A percentile compares a stretch with the other conserved stretches of the same genome.
Conservation (phyloP, 75 land plant genomes). For the Pinus tabuliformis region DNA sequence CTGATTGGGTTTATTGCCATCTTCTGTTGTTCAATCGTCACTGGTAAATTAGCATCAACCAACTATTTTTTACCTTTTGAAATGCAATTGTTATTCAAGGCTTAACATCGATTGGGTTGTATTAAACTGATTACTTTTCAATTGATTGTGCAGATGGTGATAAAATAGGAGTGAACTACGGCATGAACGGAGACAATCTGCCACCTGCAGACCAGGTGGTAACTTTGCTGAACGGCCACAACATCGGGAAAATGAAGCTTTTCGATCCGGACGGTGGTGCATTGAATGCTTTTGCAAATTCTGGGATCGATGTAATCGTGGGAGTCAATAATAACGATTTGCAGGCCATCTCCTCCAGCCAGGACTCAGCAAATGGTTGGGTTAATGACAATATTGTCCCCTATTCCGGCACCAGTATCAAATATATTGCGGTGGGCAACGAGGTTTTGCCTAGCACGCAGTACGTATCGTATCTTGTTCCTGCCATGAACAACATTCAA, state of each 20-base stretch:
- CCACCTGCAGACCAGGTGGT: conserved; percentile 47
- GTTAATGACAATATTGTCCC: conserved; percentile 33
- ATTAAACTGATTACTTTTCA: too few species aligned
- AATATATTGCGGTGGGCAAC: conserved; percentile 35
- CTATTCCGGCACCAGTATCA: conserved; percentile 36
- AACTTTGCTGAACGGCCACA: conserved; percentile 19
- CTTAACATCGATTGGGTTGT: too few species aligned
- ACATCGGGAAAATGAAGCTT: conserved; percentile 40
- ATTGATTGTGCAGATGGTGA: not conserved
- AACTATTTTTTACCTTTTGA: too few species aligned
- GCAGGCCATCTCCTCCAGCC: conserved; percentile 20
- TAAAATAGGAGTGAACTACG: conserved; percentile 50
- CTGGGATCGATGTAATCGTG: conserved; percentile 50
- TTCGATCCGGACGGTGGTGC: conserved; percentile 32
- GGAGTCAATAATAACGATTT: conserved; percentile 43
- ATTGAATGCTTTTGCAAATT: conserved; percentile 41
- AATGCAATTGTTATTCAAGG: too few species aligned
- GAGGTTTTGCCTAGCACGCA: conserved; percentile 21
- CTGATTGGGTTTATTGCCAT: too few species aligned
- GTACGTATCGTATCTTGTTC: conserved; percentile 13
- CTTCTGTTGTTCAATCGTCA: too few species aligned
- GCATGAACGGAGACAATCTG: conserved; percentile 36
- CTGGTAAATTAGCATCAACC: too few species aligned
- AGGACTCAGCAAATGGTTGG: conserved; percentile 43
- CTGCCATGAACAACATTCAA: conserved; percentile 32